A percentile compares a stretch with the other conserved stretches of the same genome.
Evolutionary conservation across 768 basidiomycete species (phyloP).

Genomic region (Tremella mesenterica): DNA sequence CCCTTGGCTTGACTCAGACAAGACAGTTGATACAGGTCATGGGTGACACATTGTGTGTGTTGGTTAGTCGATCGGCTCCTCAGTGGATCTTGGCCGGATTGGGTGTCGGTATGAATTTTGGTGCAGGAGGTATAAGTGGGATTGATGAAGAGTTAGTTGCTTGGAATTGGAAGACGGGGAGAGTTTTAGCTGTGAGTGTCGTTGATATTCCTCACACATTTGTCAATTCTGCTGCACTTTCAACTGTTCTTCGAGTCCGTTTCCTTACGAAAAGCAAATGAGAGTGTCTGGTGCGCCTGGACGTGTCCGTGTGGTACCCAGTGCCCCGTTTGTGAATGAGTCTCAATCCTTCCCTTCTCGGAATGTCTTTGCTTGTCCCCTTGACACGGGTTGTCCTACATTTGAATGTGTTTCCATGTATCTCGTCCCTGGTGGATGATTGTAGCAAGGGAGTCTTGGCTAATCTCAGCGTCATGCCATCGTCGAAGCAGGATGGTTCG

Average conservation of each 20-base stretch:
- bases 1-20: conserved; percentile 20
- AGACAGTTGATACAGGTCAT: conserved; percentile 51
- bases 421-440: neutral
- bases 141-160: conserved; percentile 50
- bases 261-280: too few relatives aligned
- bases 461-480: conserved; percentile 23
- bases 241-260: too few relatives aligned
- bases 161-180: conserved; percentile 63
- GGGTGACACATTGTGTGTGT: conserved; percentile 51
- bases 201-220: too few relatives aligned
- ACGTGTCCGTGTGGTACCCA: too few relatives aligned
- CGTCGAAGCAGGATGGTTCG: conserved; percentile 30
- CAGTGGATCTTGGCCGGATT: conserved; percentile 33
- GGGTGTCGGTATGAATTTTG: conserved; percentile 9
- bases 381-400: too few relatives aligned
- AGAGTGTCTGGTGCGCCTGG: too few relatives aligned
- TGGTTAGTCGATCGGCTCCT: conserved; percentile 45
- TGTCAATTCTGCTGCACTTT: too few relatives aligned
- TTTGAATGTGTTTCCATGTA: too few relatives aligned
- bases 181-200: conserved; percentile 50
- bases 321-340: too few relatives aligned
- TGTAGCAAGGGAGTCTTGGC: neutral
- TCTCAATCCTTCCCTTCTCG: too few relatives aligned
- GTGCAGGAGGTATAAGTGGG: conserved; percentile 20
- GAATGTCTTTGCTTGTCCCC: too few relatives aligned